Evolutionary conservation across 2,329 filamentous ascomycete species (phyloP).

Genomic region (Epichloe sylvatica): DNA sequence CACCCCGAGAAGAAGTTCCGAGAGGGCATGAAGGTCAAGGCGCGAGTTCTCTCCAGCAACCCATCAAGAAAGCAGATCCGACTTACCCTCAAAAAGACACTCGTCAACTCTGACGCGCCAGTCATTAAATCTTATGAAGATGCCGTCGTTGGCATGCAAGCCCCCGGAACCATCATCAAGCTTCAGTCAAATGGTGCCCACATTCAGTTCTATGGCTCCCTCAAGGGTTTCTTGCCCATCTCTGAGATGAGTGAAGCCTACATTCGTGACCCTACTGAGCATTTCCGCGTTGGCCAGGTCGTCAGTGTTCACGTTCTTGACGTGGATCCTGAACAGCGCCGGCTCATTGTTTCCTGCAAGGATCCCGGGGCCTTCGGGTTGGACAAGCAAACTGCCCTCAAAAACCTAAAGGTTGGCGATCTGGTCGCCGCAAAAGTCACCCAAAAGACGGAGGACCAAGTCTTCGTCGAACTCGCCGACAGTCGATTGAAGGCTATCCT

Average conservation of each 20-base stretch:
- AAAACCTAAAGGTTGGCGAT: slow-evolving; percentile 57
- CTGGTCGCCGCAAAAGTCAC: slow-evolving; percentile 65
- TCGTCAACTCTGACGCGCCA: slow-evolving; percentile 78
- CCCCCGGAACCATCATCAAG: slow-evolving; percentile 80
- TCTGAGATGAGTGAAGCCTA: slow-evolving; percentile 97
- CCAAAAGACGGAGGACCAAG: slow-evolving; percentile 65
- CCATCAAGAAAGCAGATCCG: slow-evolving; percentile 62
- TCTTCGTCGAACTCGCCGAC: slow-evolving; percentile 62
- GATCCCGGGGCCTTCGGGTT: slow-evolving; percentile 64
- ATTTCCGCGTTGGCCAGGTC: slow-evolving; percentile 83
- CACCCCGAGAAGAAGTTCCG: slow-evolving; percentile 95
- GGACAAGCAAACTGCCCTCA: slow-evolving; percentile 63
- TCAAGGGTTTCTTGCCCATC: slow-evolving; percentile 79
- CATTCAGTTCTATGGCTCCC: slow-evolving; percentile 77
- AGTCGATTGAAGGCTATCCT: slow-evolving; percentile 66
- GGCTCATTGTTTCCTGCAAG: slow-evolving; percentile 84
- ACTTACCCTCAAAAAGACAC: slow-evolving; percentile 84
- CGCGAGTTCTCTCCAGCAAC: slow-evolving; percentile 71
- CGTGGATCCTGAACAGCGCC: slow-evolving; percentile 55
- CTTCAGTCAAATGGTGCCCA: slow-evolving; percentile 67
- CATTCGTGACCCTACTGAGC: slow-evolving; percentile 75
- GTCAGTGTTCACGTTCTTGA: slow-evolving; percentile 80
- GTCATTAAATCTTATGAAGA: slow-evolving; percentile 67
- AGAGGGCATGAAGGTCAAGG: slow-evolving; percentile 71
- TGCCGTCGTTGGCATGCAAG: slow-evolving; percentile 59